Conservation (phyloP, 2,329 filamentous ascomycete species). For the Hypoxylon sp. region DNA sequence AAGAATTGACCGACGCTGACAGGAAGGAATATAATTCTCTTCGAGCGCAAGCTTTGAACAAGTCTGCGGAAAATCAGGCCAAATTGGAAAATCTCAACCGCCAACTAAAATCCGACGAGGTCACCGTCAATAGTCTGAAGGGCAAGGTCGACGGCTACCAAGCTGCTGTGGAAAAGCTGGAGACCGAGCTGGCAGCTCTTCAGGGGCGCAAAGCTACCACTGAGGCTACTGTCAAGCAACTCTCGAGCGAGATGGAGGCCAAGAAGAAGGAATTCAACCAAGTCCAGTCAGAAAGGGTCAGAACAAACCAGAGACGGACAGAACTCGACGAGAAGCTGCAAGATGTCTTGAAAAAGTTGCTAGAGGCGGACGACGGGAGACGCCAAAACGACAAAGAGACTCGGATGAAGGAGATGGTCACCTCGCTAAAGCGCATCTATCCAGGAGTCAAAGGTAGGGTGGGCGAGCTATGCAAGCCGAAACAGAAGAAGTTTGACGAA, state of each 20-base stretch:
- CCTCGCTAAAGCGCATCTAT: conserved; percentile 88
- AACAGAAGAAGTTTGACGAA: conserved; percentile 96
- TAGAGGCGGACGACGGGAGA: conserved; percentile 85
- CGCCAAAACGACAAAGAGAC: conserved; percentile 87
- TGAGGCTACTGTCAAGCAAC: conserved; percentile 72
- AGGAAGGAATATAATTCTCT: conserved; percentile 90
- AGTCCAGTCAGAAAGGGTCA: conserved; percentile 83
- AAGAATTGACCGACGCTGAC: conserved; percentile 85
- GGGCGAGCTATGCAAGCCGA: conserved; percentile 92
- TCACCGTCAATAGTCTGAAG: conserved; percentile 88
- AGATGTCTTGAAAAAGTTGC: conserved; percentile 82
- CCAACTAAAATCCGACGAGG: conserved; percentile 90
- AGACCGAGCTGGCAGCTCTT: conserved; percentile 77
- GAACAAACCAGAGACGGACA: conserved; percentile 83
- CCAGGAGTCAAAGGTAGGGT: conserved; percentile 92
- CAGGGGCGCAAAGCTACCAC: conserved; percentile 75
- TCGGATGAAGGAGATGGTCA: conserved; percentile 84
- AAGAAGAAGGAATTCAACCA: conserved; percentile 95
- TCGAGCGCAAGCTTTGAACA: conserved; percentile 85
- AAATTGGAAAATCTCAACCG: conserved; percentile 88
- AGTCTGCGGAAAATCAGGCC: conserved; percentile 82
- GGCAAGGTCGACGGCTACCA: conserved; percentile 86
- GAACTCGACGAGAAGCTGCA: conserved; percentile 94
- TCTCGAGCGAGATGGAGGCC: conserved; percentile 80
- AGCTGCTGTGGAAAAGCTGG: conserved; percentile 78